Evolutionary conservation across 495 filamentous ascomycete genomes (phyloP).

Genomic region (Achaetomiella virescens): DNA sequence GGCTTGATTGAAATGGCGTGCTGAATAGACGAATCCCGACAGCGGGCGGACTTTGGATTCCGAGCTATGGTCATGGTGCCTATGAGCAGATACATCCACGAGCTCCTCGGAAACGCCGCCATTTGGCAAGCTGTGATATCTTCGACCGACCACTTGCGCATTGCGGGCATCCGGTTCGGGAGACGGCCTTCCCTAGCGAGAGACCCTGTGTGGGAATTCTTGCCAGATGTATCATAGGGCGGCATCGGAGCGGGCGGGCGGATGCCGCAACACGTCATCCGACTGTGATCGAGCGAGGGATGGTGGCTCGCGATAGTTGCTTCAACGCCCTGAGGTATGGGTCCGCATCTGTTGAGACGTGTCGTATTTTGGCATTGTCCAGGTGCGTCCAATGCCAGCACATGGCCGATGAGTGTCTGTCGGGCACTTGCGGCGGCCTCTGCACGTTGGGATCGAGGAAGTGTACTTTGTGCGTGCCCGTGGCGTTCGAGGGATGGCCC

Average conservation of each 20-base stretch:
- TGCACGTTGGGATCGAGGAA: no score
- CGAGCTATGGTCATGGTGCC: constrained; percentile 25
- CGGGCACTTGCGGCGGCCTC: not conserved
- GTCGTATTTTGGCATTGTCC: not conserved
- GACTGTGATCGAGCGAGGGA: constrained; percentile 10
- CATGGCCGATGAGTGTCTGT: constrained; percentile 1
- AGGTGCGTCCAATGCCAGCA: not conserved
- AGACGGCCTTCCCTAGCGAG: not conserved
- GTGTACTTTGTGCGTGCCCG: no score
- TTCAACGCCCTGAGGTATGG: constrained; percentile 9
- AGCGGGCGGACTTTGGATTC: constrained; percentile 32
- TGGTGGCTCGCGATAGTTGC: constrained; percentile 9
- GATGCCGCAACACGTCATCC: not conserved
- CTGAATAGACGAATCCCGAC: constrained; percentile 7
- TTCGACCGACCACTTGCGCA: constrained; percentile 17
- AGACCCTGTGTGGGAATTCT: not conserved
- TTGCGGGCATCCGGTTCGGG: not conserved
- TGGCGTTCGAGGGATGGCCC: no score
- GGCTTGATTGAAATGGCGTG: not conserved
- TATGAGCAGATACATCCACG: constrained; percentile 27
- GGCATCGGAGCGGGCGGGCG: not conserved
- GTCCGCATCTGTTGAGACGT: not conserved
- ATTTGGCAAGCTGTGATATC: constrained; percentile 23
- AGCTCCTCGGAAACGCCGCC: constrained; percentile 24
- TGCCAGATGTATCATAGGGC: not conserved